phyloP scores from a whole-genome alignment of 306 rosid species.

The Echinosophora koreensis region DNA sequence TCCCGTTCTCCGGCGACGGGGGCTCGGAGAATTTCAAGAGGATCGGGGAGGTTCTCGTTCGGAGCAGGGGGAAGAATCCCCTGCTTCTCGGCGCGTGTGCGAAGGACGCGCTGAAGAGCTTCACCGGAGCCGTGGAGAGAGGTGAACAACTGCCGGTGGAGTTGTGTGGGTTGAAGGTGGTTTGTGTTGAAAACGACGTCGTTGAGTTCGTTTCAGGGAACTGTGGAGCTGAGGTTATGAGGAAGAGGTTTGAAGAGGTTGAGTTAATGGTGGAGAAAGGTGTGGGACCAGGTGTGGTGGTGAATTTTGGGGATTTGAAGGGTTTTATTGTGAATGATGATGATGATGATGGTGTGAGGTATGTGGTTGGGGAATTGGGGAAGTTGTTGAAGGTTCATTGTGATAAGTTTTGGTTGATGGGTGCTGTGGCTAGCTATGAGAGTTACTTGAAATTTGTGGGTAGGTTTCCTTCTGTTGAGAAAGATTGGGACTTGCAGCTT shows the following conservation, averaged over 20 bases:
- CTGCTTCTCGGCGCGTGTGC: constrained; percentile 85
- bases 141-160: constrained; percentile 63
- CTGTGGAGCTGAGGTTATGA: constrained; percentile 46
- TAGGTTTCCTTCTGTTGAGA: constrained; percentile 75
- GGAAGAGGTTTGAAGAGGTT: constrained; percentile 56
- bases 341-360: constrained; percentile 26
- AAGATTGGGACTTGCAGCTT: constrained; percentile 90
- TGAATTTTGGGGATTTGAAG: constrained; percentile 85
- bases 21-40: constrained; percentile 63
- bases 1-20: constrained; percentile 53
- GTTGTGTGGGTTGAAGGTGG: constrained; percentile 58
- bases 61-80: constrained; percentile 72
- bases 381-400: constrained; percentile 58
- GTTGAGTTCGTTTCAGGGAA: constrained; percentile 48
- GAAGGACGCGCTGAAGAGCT: constrained; percentile 62
- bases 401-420: constrained; percentile 79
- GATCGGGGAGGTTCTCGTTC: constrained; percentile 72
- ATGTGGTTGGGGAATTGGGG: constrained; percentile 59
- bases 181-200: constrained; percentile 63
- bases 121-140: constrained; percentile 62
- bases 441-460: constrained; percentile 76
- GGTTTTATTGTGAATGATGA: constrained; percentile 56
- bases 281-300: constrained; percentile 71
- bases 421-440: constrained; percentile 77
- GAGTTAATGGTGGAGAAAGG: constrained; percentile 52